Conservation (phyloP, 371 early-diverging fungal genomes). For the Funneliformis caledonium region DNA sequence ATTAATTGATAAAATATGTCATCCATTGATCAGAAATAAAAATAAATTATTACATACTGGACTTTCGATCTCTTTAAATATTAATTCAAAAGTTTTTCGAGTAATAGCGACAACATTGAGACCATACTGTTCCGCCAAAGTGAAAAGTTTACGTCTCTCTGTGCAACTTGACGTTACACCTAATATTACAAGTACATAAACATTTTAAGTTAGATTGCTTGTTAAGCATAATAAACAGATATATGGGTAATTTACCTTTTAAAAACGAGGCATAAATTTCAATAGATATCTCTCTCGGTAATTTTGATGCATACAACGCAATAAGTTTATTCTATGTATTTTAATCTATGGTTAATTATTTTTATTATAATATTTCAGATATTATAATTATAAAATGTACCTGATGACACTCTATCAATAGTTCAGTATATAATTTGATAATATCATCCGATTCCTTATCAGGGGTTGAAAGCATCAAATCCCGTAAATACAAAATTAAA, state of each 20-base stretch:
- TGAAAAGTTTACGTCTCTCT: background rate
- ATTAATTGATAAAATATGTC: background rate
- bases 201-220: background rate
- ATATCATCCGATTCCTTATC: conserved; percentile 18
- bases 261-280: conserved; percentile 29
- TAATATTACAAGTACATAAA: background rate
- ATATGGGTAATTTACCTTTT: conserved; percentile 2
- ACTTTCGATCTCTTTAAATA: conserved; percentile 17
- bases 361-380: background rate
- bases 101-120: background rate
- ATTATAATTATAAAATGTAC: conserved; percentile 2
- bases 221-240: background rate
- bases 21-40: background rate
- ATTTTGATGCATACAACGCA: conserved; percentile 17
- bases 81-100: conserved; percentile 6
- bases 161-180: background rate
- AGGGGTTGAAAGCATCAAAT: conserved; percentile 1
- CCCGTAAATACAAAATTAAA: conserved; percentile 30
- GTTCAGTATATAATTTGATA: conserved; percentile 20
- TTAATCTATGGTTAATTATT: background rate
- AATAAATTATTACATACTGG: conserved; percentile 1
- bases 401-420: conserved; percentile 21
- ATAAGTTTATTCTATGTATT: background rate
- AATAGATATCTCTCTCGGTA: conserved; percentile 30
- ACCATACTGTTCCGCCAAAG: conserved; percentile 5